phyloP scores from a whole-genome alignment of 345 rosid species.

The Microcos paniculata region DNA sequence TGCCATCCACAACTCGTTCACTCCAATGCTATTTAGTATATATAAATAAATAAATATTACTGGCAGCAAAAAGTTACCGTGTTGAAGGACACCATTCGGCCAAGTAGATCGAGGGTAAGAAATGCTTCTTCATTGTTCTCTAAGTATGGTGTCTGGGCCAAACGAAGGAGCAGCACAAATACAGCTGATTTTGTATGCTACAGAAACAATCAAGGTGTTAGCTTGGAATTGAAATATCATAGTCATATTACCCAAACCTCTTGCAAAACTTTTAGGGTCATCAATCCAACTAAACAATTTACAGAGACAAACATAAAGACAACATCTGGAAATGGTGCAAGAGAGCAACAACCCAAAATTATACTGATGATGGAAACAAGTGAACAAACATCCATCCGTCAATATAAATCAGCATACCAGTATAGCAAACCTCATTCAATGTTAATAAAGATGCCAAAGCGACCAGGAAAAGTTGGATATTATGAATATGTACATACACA shows the following conservation, averaged over 20 bases:
- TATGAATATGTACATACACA: background rate
- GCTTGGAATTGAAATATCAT: constrained; percentile 6
- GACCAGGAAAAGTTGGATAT: background rate
- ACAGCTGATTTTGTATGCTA: constrained; percentile 75
- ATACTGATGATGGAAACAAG: background rate
- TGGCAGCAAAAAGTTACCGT: constrained; percentile 45
- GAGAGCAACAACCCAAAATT: background rate
- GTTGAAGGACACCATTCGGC: constrained; percentile 75
- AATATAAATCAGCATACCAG: background rate
- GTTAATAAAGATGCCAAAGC: background rate
- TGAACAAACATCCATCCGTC: background rate
- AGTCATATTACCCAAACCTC: background rate
- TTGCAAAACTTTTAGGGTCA: background rate
- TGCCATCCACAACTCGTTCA: background rate
- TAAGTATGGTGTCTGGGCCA: constrained; percentile 59
- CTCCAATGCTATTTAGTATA: background rate
- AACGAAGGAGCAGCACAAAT: constrained; percentile 67
- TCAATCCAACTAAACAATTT: background rate
- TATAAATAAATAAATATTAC: constrained; percentile 3
- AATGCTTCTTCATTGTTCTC: constrained; percentile 58
- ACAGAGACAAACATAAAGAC: background rate
- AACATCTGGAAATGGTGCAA: background rate
- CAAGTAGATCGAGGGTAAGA: constrained; percentile 68
- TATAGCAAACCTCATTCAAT: background rate
- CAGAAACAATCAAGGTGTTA: constrained; percentile 24